These are phyloP conservation scores for Kodamaea kakaduensis DNA, from an alignment of 805 yeast genomes.

Conservation along the genomic window DNA sequence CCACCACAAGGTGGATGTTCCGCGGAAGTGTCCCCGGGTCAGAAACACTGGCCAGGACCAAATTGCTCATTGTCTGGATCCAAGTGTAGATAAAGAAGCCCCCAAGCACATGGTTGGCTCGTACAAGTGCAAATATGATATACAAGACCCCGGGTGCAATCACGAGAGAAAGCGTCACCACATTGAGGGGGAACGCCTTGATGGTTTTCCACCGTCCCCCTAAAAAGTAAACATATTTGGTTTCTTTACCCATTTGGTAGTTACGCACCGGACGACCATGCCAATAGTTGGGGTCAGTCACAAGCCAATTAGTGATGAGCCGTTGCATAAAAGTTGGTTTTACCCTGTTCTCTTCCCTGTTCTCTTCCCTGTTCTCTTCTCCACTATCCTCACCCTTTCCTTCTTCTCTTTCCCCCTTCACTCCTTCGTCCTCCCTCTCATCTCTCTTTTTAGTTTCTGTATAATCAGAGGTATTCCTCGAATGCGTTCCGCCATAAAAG, in stretches of 20 bases:
- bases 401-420: background rate
- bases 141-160: slow-evolving; percentile 51
- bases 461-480: no score
- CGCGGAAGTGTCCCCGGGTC: slow-evolving; percentile 75
- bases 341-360: background rate
- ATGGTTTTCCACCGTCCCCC: slow-evolving; percentile 62
- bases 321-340: slow-evolving; percentile 6
- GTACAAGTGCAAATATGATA: slow-evolving; percentile 24
- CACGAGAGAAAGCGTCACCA: slow-evolving; percentile 30
- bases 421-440: no score
- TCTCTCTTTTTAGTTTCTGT: no score
- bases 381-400: background rate
- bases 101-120: slow-evolving; percentile 7
- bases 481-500: no score
- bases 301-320: slow-evolving; percentile 23
- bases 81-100: slow-evolving; percentile 57
- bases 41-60: slow-evolving; percentile 49
- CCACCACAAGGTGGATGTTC: slow-evolving; percentile 52
- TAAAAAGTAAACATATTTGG: slow-evolving; percentile 46
- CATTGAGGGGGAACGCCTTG: slow-evolving; percentile 37
- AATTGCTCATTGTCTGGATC: slow-evolving; percentile 45
- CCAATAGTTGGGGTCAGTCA: slow-evolving; percentile 20
- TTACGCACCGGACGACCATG: slow-evolving; percentile 20
- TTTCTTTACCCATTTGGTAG: slow-evolving; percentile 36
- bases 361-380: background rate